Conservation (phyloP, 768 basidiomycete species). For the Boletus edulis region DNA sequence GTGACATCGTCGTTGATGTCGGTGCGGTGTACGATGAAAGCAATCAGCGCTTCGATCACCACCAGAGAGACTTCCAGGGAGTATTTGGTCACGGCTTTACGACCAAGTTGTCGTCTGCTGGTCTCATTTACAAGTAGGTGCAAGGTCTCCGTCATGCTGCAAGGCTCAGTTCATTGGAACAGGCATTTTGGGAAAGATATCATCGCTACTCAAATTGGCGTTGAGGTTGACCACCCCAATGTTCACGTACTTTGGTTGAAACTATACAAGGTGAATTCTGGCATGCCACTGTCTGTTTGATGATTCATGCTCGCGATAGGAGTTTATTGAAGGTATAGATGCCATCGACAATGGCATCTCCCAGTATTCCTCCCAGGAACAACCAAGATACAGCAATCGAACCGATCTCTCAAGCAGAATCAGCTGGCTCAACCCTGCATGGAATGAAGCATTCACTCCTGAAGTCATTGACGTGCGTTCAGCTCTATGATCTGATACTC, state of each 20-base stretch:
- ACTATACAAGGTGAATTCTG: slow-evolving; percentile 66
- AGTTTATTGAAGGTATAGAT: slow-evolving; percentile 93
- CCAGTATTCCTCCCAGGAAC: slow-evolving; percentile 66
- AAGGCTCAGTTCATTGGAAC: background rate
- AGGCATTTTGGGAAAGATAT: slow-evolving; percentile 92
- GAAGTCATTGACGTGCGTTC: slow-evolving; percentile 66
- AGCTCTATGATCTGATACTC: background rate
- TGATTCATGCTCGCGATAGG: slow-evolving; percentile 40
- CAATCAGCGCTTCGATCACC: slow-evolving; percentile 87
- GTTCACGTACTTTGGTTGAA: slow-evolving; percentile 82
- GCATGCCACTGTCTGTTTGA: background rate
- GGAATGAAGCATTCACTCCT: slow-evolving; percentile 82
- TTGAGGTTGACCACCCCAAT: slow-evolving; percentile 54
- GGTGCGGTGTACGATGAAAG: slow-evolving; percentile 86
- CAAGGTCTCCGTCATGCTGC: background rate
- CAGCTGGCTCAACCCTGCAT: slow-evolving; percentile 80
- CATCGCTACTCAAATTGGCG: slow-evolving; percentile 58
- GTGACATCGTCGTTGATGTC: slow-evolving; percentile 96
- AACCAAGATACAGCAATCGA: slow-evolving; percentile 67
- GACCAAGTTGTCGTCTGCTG: slow-evolving; percentile 91
- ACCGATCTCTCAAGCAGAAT: slow-evolving; percentile 89
- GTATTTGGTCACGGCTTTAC: slow-evolving; percentile 84
- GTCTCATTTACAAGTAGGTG: slow-evolving; percentile 90
- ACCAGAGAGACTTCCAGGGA: slow-evolving; percentile 90
- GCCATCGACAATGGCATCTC: slow-evolving; percentile 94